Percentiles rank a stretch among this genome's conserved stretches.
phyloP scores from a whole-genome alignment of 768 basidiomycete genomes.

The Kondoa subrosea region DNA sequence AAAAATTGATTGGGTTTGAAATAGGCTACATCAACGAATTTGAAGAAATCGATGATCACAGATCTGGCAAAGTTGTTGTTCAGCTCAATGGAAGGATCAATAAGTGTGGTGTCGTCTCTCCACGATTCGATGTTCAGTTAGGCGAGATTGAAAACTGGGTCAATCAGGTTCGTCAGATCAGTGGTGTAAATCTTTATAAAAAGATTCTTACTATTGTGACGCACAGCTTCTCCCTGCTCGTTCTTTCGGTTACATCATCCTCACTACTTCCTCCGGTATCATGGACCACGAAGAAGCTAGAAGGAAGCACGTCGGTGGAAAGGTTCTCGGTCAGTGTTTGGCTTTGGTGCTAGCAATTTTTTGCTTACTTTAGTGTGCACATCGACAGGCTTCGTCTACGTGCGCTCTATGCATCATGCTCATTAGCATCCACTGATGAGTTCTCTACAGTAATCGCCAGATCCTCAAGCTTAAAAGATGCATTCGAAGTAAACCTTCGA shows the following conservation, averaged over 20 bases:
- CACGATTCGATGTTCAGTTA: slow-evolving; percentile 78
- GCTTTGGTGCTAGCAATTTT: no score
- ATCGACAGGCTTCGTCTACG: neutral
- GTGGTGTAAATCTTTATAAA: neutral
- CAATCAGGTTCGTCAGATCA: slow-evolving; percentile 41
- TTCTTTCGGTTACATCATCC: slow-evolving; percentile 90
- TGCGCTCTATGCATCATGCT: no score
- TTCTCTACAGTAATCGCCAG: no score
- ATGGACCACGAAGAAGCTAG: slow-evolving; percentile 98
- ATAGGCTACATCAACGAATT: slow-evolving; percentile 58
- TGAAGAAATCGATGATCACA: slow-evolving; percentile 97
- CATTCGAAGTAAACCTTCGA: no score
- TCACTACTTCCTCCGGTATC: slow-evolving; percentile 95
- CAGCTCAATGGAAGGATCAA: slow-evolving; percentile 97
- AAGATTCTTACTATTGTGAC: neutral
- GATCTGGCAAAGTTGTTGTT: slow-evolving; percentile 91
- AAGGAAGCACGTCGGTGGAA: slow-evolving; percentile 93
- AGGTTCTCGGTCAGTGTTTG: slow-evolving; percentile 38
- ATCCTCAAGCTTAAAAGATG: no score
- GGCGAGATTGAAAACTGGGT: slow-evolving; percentile 90
- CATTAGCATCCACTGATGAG: no score
- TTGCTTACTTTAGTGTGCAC: no score
- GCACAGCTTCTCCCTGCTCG: slow-evolving; percentile 64
- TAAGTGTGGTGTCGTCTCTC: slow-evolving; percentile 98
- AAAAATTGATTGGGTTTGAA: neutral